Evolutionary conservation across 2,329 filamentous ascomycete genomes (phyloP), one percentile per base, ranked within the genome.

Genomic region (Colletotrichum noveboracense): DNA sequence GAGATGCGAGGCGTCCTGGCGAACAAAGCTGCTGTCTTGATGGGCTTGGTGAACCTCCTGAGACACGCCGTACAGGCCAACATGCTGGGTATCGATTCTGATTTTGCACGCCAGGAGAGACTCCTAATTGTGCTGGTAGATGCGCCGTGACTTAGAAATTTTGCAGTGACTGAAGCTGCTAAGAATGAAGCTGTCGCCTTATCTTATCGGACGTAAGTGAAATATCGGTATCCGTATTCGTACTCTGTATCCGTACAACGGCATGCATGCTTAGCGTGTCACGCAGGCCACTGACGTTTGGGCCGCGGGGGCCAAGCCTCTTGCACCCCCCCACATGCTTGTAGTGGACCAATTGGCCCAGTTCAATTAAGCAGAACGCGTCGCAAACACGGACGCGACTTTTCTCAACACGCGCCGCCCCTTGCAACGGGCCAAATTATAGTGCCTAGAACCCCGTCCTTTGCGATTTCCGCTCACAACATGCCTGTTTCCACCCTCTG

Each of bases 381-480:
- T 74, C 74, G 56, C 70, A 70, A 75, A 76, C 74, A 70, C 74
- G 69, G 48, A 76, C 74, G 70, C 74, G 74, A 36, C 52, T 52
- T 74, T 34, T 48, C 30, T 28, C 6, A 13, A 24, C 10, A 61
- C 74, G 74, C 74, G 74, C 70, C 58, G n/a, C 74, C 70, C 70
- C 70, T 48, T 73, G 70, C 38, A 18, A 65, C 26, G 14, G 24
- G 34, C 61, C 36, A 70, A 74, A 66, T 71, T 71, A 62, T 66
- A 72, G 72, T 72, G 69, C 69, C 66, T 34, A 71, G 52, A 34
- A 70, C 70, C 64, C 66, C 43, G 60, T 74, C 58, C 67, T 65
- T 43, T 28, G 34, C 24, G n/a, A n/a, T 36, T 66, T 30, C 55
- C 72, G 48, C 72, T 62, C 55, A 36, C 66, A 56, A 60, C 43